These are phyloP conservation scores for Golubevia sp. DNA, from an alignment of 1,284 basidiomycete genomes.

Conservation along the genomic window DNA sequence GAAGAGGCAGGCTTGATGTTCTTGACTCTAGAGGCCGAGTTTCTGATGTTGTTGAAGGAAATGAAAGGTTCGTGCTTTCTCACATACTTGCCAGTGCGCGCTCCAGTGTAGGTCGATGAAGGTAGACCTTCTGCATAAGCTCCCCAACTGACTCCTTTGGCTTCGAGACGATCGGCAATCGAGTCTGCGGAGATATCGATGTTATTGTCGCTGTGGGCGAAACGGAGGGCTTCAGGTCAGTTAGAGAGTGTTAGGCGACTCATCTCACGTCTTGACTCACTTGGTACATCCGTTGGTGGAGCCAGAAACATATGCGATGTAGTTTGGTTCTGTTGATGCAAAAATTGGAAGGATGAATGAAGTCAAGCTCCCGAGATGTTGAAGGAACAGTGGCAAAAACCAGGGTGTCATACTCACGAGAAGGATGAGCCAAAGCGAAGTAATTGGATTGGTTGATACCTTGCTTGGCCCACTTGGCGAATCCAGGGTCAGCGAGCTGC, in stretches of 20 bases:
- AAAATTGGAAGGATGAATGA: neutral
- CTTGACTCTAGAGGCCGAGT: neutral
- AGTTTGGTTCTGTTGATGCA: slow-evolving; percentile 9
- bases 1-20: slow-evolving; percentile 4
- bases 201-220: slow-evolving; percentile 6
- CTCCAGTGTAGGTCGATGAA: slow-evolving; percentile 4
- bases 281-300: slow-evolving; percentile 2
- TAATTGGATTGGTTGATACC: slow-evolving; percentile 10
- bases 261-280: no score
- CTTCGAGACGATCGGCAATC: slow-evolving; percentile 9
- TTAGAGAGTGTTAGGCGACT: no score
- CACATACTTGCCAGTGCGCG: slow-evolving; percentile 6
- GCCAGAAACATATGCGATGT: slow-evolving; percentile 10
- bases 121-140: slow-evolving; percentile 5
- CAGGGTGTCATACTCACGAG: neutral
- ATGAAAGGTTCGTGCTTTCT: slow-evolving; percentile 13
- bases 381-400: neutral
- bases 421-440: slow-evolving; percentile 5
- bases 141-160: slow-evolving; percentile 7
- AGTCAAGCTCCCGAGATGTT: neutral
- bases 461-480: neutral
- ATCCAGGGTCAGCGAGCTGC: neutral
- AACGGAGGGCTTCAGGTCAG: no score
- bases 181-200: slow-evolving; percentile 5
- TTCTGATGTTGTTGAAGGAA: slow-evolving; percentile 9